Evolutionary conservation across 2,329 filamentous ascomycete genomes (phyloP).

Genomic region (Exophiala sideris): DNA sequence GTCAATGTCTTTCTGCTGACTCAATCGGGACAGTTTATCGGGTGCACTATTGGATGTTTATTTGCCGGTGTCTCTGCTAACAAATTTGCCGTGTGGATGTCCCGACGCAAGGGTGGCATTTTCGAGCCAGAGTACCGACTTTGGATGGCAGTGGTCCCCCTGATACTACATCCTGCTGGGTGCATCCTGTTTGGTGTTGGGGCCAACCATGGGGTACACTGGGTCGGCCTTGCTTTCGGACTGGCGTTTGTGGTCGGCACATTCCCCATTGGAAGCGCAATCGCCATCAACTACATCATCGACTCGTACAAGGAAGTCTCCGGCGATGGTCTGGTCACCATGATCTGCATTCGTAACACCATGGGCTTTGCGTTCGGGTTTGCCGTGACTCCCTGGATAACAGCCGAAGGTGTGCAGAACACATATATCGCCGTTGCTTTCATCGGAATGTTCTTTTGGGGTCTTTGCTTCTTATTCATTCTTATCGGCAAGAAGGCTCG

Average conservation of each 20-base stretch:
- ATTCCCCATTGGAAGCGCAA: slow-evolving; percentile 36
- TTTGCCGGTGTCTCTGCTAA: slow-evolving; percentile 40
- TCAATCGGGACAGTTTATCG: slow-evolving; percentile 22
- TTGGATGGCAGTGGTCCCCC: slow-evolving; percentile 38
- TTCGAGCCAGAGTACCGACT: slow-evolving; percentile 43
- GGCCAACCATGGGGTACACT: slow-evolving; percentile 41
- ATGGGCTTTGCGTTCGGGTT: slow-evolving; percentile 48
- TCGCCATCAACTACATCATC: slow-evolving; percentile 41
- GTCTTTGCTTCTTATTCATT: slow-evolving; percentile 10
- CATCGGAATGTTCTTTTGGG: slow-evolving; percentile 18
- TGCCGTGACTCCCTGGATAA: slow-evolving; percentile 47
- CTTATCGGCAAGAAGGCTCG: slow-evolving; percentile 7
- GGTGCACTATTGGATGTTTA: slow-evolving; percentile 35
- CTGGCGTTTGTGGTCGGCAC: slow-evolving; percentile 43
- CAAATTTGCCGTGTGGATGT: slow-evolving; percentile 38
- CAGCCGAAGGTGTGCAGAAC: slow-evolving; percentile 43
- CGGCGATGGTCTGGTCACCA: slow-evolving; percentile 40
- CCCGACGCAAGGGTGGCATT: slow-evolving; percentile 39
- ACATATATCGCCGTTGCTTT: slow-evolving; percentile 37
- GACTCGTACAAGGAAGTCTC: slow-evolving; percentile 42
- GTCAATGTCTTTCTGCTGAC: slow-evolving; percentile 31
- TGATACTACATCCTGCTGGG: slow-evolving; percentile 36
- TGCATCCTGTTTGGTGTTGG: slow-evolving; percentile 42
- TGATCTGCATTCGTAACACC: slow-evolving; percentile 48
- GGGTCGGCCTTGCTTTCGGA: slow-evolving; percentile 42